Conservation (phyloP, 1,284 basidiomycete species). For the Naganishia sp. region DNA sequence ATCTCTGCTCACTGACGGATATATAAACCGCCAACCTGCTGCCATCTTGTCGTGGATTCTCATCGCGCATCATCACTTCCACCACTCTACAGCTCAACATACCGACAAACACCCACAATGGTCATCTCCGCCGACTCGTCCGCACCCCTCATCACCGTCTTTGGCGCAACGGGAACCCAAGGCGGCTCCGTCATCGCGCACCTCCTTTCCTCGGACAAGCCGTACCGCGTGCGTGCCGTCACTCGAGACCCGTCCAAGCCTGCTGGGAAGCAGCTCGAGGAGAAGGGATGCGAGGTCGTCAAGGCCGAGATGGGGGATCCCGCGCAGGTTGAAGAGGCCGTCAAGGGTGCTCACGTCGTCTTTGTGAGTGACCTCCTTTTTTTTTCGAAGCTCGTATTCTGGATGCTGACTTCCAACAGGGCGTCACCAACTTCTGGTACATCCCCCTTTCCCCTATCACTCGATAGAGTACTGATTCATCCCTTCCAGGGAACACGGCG, state of each 20-base stretch:
- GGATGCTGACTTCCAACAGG: conserved; percentile 3
- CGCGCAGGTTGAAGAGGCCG: conserved; percentile 20
- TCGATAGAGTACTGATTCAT: background rate
- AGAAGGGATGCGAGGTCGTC: conserved; percentile 56
- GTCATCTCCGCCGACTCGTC: conserved; percentile 29
- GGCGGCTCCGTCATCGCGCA: conserved; percentile 58
- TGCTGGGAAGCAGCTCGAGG: conserved; percentile 53
- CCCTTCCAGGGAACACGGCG: conserved; percentile 28
- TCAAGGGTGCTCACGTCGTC: conserved; percentile 27
- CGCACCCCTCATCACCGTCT: conserved; percentile 56
- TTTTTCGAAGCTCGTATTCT: background rate
- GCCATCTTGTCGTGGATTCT: too few relatives aligned
- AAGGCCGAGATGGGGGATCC: conserved; percentile 38
- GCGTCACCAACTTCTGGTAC: conserved; percentile 32
- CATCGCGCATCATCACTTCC: too few relatives aligned
- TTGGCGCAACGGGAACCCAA: conserved; percentile 61
- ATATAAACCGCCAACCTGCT: too few relatives aligned
- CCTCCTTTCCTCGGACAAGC: conserved; percentile 56
- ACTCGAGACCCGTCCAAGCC: conserved; percentile 56
- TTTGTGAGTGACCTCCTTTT: conserved; percentile 24
- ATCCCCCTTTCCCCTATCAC: background rate
- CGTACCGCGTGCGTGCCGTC: conserved; percentile 58
- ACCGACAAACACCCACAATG: conserved; percentile 35
- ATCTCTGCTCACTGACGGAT: too few relatives aligned
- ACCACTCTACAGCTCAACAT: background rate